These are phyloP conservation scores for Chlorella ohadii DNA, from an alignment of 139 green algal species.

Conservation along the genomic window DNA sequence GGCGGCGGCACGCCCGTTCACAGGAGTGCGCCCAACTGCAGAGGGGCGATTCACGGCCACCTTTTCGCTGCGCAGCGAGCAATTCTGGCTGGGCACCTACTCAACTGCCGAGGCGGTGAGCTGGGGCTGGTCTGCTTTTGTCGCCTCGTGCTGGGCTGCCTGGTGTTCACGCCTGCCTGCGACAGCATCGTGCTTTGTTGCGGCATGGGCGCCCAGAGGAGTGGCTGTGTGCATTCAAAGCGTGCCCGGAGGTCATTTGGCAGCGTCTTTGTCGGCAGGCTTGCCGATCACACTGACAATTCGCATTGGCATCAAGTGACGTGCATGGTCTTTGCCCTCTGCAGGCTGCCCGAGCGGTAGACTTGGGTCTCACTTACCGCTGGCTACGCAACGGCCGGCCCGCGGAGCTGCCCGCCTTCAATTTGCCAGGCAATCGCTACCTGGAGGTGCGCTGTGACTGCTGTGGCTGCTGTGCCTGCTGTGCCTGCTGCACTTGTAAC, in stretches of 20 bases:
- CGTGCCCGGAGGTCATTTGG: no score
- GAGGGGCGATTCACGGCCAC: neutral
- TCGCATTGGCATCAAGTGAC: neutral
- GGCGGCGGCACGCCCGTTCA: neutral
- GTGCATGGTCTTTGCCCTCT: neutral
- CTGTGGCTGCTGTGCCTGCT: no score
- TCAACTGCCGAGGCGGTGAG: neutral
- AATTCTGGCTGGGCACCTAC: constrained; percentile 17
- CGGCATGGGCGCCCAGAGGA: no score
- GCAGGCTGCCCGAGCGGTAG: constrained; percentile 1
- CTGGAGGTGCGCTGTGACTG: neutral
- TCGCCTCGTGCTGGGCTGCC: no score
- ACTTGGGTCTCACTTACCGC: neutral
- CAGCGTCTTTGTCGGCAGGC: no score
- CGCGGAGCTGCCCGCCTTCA: neutral
- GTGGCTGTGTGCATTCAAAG: no score
- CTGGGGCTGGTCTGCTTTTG: neutral
- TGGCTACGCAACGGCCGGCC: neutral
- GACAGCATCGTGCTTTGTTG: no score
- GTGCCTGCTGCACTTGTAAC: no score
- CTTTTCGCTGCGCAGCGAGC: neutral
- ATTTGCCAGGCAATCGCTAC: neutral
- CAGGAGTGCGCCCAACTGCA: neutral
- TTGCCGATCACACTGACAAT: no score
- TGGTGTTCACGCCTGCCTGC: no score